Base-by-base conservation (phyloP, 106 monocot species). In the Dendrobium catenatum region DNA sequence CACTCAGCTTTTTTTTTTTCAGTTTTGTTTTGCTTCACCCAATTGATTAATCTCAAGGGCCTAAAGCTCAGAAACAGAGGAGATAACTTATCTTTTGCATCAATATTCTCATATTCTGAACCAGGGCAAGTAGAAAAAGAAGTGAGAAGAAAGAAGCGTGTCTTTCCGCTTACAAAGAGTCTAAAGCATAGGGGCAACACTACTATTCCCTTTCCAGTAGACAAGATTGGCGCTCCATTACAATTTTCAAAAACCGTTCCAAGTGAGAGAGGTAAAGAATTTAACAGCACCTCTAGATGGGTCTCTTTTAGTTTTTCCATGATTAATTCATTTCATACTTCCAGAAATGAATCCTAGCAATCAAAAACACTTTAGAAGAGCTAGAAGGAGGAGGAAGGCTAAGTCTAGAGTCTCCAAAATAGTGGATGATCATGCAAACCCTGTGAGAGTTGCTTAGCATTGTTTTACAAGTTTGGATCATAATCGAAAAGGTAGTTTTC, bases 261-360 rank as follows among this genome's bases (percentile, higher is more conserved):
- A 42, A 73, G 73, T n/a, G 17, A 75, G 8, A 75, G 46, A 44
- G 46, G 75, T 75, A 75, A 43, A n/a, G 46, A 75, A 75, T 5
- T 44, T 47, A 22, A 19, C 22, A 43, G 6, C n/a, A 46, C 46
- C 24, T 75, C 37, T 75, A 46, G 43, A 22, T 20, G 2, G 24
- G 43, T 40, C 4, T 74, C 40, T 42, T 74, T 74, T 3, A 24
- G 51, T 16, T 24, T 76, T 24, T 24, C 46, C 49, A 76, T 47
- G 26, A 76, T 51, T 76, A 76, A 76, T 76, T 26, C 2, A 49
- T 4, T 76, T 24, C 24, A 26, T 76, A 22, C 49, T 76, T 47
- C 4, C 49, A 76, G 26, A 47, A 18, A 42, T 46, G 49, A 13
- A 48, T 49, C 42, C 27, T 76, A 49, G 27, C 24, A 49, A 48